Evolutionary conservation across 495 filamentous ascomycete species (phyloP).

Genomic region (Neurospora discreta): DNA sequence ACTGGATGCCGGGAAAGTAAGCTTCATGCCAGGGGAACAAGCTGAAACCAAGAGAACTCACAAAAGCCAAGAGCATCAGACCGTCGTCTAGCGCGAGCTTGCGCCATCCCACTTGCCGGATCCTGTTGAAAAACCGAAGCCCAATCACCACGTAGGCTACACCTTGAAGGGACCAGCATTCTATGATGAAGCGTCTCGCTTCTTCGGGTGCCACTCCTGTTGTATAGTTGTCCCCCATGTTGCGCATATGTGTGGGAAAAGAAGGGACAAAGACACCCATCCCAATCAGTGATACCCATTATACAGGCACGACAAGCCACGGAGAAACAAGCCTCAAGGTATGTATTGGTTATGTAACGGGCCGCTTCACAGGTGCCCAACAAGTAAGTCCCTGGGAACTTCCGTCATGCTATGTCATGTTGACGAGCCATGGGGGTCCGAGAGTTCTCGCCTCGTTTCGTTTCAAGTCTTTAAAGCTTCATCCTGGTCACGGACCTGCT

Average conservation of each 20-base stretch:
- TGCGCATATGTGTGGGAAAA: neutral
- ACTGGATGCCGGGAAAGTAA: slow-evolving; percentile 9
- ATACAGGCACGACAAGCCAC: neutral
- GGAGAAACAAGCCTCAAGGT: neutral
- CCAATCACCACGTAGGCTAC: slow-evolving; percentile 15
- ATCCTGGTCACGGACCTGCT: neutral
- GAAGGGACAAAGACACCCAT: neutral
- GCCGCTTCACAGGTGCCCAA: too few species aligned
- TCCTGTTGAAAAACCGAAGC: slow-evolving; percentile 14
- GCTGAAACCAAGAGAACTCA: slow-evolving; percentile 19
- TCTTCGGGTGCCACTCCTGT: neutral
- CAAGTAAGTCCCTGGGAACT: neutral
- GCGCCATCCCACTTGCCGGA: slow-evolving; percentile 15
- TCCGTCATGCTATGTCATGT: neutral
- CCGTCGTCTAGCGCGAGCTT: slow-evolving; percentile 35
- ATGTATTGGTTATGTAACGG: neutral
- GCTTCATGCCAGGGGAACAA: neutral
- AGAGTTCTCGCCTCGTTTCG: neutral
- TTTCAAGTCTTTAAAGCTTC: neutral
- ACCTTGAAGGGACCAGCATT: slow-evolving; percentile 22
- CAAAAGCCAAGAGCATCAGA: slow-evolving; percentile 42
- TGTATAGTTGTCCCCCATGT: neutral
- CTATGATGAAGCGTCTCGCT: slow-evolving; percentile 13
- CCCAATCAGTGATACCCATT: neutral
- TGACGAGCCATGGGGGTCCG: neutral